Conservation (phyloP, 306 rosid species). For the Lablab purpureus region DNA sequence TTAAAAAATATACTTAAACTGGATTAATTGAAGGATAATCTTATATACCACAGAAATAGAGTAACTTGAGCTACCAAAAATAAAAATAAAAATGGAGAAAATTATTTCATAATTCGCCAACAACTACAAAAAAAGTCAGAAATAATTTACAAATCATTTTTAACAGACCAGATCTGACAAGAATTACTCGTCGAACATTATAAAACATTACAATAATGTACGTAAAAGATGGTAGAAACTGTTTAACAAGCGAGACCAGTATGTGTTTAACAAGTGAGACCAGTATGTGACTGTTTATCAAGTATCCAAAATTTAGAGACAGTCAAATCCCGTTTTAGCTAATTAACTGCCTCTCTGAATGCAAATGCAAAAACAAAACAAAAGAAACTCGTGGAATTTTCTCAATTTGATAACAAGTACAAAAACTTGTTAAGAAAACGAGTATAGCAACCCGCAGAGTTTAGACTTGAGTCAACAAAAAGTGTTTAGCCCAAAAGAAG, state of each 20-base stretch:
- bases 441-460: not conserved
- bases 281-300: not conserved
- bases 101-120: conserved; percentile 29
- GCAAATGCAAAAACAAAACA: not conserved
- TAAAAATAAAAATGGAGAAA: not conserved
- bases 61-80: not conserved
- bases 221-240: not conserved
- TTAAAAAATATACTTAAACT: not conserved
- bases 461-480: not conserved
- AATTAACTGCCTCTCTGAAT: not conserved
- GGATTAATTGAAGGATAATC: conserved; percentile 15
- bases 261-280: too few species aligned
- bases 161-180: conserved; percentile 28
- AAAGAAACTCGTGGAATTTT: conserved; percentile 11
- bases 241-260: not conserved
- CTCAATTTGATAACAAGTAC: not conserved
- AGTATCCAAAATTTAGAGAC: not conserved
- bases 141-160: conserved; percentile 3
- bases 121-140: conserved; percentile 3
- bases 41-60: not conserved
- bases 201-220: conserved; percentile 5
- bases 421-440: not conserved
- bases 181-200: not conserved
- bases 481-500: not conserved
- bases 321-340: not conserved